phyloP scores from a whole-genome alignment of 305 asterid genomes.

The Plantago coronopus region DNA sequence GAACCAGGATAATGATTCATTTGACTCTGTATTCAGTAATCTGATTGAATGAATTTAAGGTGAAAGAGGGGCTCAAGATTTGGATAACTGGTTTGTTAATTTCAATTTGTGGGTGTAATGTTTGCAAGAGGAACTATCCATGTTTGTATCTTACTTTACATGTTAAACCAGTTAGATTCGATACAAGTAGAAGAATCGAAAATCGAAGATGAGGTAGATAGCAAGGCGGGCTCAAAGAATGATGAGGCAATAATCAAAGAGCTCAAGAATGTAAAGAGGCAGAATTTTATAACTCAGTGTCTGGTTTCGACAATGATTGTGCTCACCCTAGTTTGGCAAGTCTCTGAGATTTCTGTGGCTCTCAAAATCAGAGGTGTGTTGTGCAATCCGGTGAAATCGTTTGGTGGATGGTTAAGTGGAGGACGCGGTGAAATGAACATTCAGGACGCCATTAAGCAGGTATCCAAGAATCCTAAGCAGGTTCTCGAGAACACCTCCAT shows the following conservation, averaged over 20 bases:
- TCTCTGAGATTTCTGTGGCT: slow-evolving; percentile 68
- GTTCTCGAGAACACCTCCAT: slow-evolving; percentile 27
- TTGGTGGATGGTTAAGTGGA: slow-evolving; percentile 28
- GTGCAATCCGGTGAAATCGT: slow-evolving; percentile 44
- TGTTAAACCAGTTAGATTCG: no score
- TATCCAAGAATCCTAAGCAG: slow-evolving; percentile 23
- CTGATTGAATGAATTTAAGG: no score
- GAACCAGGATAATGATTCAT: no score
- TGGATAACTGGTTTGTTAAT: no score
- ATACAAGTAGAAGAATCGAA: slow-evolving; percentile 1
- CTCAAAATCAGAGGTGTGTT: slow-evolving; percentile 51
- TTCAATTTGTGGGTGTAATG: no score
- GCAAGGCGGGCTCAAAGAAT: neutral
- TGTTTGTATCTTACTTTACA: no score
- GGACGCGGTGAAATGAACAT: neutral
- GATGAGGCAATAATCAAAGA: slow-evolving; percentile 45
- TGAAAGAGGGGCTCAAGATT: no score
- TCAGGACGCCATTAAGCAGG: slow-evolving; percentile 21
- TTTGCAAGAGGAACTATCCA: no score
- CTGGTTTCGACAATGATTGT: slow-evolving; percentile 61
- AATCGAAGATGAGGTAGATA: slow-evolving; percentile 19
- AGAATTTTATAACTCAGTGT: slow-evolving; percentile 65
- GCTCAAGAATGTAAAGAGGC: slow-evolving; percentile 49
- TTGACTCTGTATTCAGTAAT: no score
- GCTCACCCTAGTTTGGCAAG: slow-evolving; percentile 69